Conservation (phyloP, 306 rosid genomes). For the Casuarina cunninghamiana region DNA sequence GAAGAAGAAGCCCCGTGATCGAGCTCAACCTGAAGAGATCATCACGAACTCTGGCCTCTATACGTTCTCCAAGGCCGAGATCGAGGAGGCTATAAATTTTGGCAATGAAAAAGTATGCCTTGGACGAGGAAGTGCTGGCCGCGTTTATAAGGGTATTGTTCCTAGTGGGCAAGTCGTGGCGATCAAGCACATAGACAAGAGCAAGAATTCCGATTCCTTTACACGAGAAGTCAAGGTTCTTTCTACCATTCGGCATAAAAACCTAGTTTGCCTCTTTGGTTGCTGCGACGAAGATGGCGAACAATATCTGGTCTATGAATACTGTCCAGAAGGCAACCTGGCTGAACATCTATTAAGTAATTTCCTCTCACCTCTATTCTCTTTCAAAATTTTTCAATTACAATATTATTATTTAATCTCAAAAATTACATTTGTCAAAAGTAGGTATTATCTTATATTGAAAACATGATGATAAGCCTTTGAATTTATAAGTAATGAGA, state of each 20-base stretch:
- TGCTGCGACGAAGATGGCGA: slow-evolving; percentile 65
- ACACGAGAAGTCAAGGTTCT: slow-evolving; percentile 65
- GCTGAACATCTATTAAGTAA: slow-evolving; percentile 85
- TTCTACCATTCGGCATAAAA: slow-evolving; percentile 79
- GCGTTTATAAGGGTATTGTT: slow-evolving; percentile 70
- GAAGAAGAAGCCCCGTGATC: slow-evolving; percentile 44
- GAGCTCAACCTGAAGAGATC: slow-evolving; percentile 26
- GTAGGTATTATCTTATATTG: too few relatives aligned
- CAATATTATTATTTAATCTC: too few relatives aligned
- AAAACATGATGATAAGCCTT: too few relatives aligned
- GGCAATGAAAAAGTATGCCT: slow-evolving; percentile 45
- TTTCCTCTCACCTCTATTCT: neutral
- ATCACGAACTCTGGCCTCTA: slow-evolving; percentile 52
- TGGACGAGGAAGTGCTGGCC: slow-evolving; percentile 85
- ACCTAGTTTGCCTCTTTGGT: slow-evolving; percentile 77
- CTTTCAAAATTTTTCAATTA: neutral
- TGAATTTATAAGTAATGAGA: too few relatives aligned
- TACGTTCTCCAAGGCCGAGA: slow-evolving; percentile 69
- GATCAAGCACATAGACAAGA: slow-evolving; percentile 62
- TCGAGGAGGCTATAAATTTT: slow-evolving; percentile 57
- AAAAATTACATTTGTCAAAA: too few relatives aligned
- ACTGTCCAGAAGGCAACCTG: slow-evolving; percentile 71
- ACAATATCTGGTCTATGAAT: slow-evolving; percentile 75
- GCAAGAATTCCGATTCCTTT: slow-evolving; percentile 60
- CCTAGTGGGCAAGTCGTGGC: slow-evolving; percentile 93